Evolutionary conservation across 441 rosid genomes (phyloP).

Genomic region (Brassica hybrid): DNA sequence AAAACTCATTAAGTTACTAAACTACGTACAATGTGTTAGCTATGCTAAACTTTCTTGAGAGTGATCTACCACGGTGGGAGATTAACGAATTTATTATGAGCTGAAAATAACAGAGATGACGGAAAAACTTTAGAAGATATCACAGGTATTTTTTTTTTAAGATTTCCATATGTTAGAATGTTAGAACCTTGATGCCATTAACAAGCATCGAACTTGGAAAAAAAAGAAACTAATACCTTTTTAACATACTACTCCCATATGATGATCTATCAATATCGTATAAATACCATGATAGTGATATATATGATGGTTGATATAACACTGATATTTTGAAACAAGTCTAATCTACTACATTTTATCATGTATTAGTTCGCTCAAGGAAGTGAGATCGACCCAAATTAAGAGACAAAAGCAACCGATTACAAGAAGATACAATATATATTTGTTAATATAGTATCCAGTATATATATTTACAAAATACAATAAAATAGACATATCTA

Average conservation of each 20-base stretch:
- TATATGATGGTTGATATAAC: not conserved
- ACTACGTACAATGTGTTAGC: constrained; percentile 1
- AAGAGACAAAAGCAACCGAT: not conserved
- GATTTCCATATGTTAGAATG: not conserved
- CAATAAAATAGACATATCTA: not conserved
- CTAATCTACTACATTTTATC: not conserved
- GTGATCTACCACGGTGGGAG: not conserved
- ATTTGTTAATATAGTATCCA: not conserved
- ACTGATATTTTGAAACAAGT: not conserved
- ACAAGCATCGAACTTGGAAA: not conserved
- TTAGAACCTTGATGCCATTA: not conserved
- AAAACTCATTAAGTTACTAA: constrained; percentile 16
- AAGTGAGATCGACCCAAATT: not conserved
- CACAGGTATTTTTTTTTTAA: not conserved
- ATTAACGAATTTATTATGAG: not conserved
- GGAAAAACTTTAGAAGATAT: not conserved
- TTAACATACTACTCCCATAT: not conserved
- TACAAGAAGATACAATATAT: not conserved
- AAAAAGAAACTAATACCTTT: not conserved
- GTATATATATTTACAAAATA: no score
- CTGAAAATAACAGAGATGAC: not conserved
- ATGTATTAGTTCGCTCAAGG: not conserved
- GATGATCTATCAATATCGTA: not conserved
- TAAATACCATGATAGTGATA: not conserved
- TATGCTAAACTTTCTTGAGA: constrained; percentile 5